Evolutionary conservation across 148 eudicot species (phyloP), one percentile per base, ranked within the genome.

Genomic region (Gaultheria prostrata): DNA sequence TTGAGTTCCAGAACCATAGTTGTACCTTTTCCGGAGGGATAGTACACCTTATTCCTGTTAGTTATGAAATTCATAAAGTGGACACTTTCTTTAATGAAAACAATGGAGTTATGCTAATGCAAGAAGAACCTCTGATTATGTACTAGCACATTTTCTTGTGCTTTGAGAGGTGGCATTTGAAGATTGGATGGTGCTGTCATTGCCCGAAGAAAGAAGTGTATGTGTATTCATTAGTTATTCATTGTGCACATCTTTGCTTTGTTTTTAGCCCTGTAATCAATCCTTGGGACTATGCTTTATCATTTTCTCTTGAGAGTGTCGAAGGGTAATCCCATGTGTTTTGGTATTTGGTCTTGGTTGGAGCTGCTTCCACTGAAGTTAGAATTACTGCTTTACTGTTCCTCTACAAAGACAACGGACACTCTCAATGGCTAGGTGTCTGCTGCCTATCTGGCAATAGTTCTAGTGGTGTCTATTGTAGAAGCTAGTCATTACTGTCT

Each of bases 81-180:
- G 46, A 28, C 39, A 81, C 35, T 67, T 28, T 50, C 76, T 48
- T n/a, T 18, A 61, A 17, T 26, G 51, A 15, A 65, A 65, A n/a
- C 9, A 45, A 48, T 12, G 63, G 10, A 49, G 28, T 8, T 70
- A 15, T 28, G 13, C 50, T 69, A 49, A 46, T 67, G 83, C 24
- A 17, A 24, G 18, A 8, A 46, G 57, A 51, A 32, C 53, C 56
- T 50, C 61, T 69, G 9, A 49, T 50, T 21, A 48, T 26, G 13
- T 46, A 32, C 20, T 49, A 43, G 76, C 56, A 18, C 17, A 70
- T 14, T 69, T 81, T 15, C 20, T 20, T 13, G 51, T 70, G 63
- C 83, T 51, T 82, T 72, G 50, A 71, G 77, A 51, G 35, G 50
- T 51, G 78, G 67, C 51, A 33, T 11, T 70, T 82, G 32, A 71